phyloP scores from a whole-genome alignment of 148 eudicot species.

The Heliosperma pusillum region DNA sequence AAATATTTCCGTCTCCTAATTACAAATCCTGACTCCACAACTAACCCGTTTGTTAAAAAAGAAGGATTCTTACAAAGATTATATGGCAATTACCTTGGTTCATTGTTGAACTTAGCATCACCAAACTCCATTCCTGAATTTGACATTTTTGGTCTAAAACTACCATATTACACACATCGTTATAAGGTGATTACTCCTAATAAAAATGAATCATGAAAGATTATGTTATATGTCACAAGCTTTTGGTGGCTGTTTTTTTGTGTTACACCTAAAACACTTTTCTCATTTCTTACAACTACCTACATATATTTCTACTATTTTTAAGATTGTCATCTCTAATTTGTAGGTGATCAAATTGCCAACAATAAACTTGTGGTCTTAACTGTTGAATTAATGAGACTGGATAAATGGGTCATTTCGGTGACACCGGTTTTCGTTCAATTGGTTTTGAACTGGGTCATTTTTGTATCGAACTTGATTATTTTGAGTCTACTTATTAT shows the following conservation, averaged over 20 bases:
- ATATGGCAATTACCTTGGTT: slow-evolving; percentile 15
- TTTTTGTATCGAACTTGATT: no score
- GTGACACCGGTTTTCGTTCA: no score
- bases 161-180: slow-evolving; percentile 2
- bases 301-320: background rate
- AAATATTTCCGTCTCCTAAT: no score
- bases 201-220: slow-evolving; percentile 4
- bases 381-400: background rate
- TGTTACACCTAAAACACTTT: slow-evolving; percentile 18
- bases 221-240: slow-evolving; percentile 25
- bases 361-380: slow-evolving; percentile 7
- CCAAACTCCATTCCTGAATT: slow-evolving; percentile 18
- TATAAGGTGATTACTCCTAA: slow-evolving; percentile 7
- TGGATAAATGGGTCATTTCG: no score
- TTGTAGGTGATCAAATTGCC: slow-evolving; percentile 19
- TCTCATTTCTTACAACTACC: slow-evolving; percentile 24
- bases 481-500: no score
- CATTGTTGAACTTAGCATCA: slow-evolving; percentile 6
- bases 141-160: background rate
- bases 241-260: slow-evolving; percentile 22
- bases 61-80: background rate
- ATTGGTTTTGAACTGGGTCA: no score
- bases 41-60: background rate
- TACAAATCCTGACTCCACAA: no score
- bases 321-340: background rate